These are phyloP conservation scores for Paracorniculantispora psalliotae DNA, from an alignment of 2,329 filamentous ascomycete species.

Conservation along the genomic window DNA sequence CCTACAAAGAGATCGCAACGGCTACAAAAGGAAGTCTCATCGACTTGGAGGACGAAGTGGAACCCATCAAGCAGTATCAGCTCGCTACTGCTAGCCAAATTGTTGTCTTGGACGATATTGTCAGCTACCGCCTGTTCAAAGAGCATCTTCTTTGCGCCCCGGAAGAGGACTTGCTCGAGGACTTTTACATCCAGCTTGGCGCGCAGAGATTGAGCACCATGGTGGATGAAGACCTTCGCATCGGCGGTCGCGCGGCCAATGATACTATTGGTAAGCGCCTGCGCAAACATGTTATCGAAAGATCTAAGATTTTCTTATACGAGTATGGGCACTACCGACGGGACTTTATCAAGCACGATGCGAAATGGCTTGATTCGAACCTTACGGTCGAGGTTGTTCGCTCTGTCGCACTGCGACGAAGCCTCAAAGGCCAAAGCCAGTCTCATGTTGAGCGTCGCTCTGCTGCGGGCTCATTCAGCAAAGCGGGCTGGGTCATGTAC, in stretches of 20 bases:
- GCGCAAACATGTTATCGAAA: slow-evolving; percentile 77
- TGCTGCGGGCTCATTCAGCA: slow-evolving; percentile 57
- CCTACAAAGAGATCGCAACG: slow-evolving; percentile 66
- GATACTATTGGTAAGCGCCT: slow-evolving; percentile 65
- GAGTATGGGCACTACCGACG: slow-evolving; percentile 64
- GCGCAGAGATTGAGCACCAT: slow-evolving; percentile 69
- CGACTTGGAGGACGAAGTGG: slow-evolving; percentile 55
- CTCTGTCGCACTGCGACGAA: slow-evolving; percentile 70
- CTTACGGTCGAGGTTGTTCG: slow-evolving; percentile 73
- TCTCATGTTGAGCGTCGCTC: slow-evolving; percentile 70
- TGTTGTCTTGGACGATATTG: slow-evolving; percentile 81
- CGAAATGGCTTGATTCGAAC: slow-evolving; percentile 85
- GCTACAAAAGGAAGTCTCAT: slow-evolving; percentile 40
- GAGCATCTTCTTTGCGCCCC: slow-evolving; percentile 79
- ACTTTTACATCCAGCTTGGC: slow-evolving; percentile 78
- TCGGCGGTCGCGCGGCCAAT: slow-evolving; percentile 62
- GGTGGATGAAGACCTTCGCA: slow-evolving; percentile 71
- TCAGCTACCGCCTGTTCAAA: slow-evolving; percentile 84
- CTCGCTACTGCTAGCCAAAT: slow-evolving; percentile 68
- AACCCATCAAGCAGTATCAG: slow-evolving; percentile 70
- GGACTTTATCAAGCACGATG: slow-evolving; percentile 79
- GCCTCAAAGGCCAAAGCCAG: slow-evolving; percentile 65
- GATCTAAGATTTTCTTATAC: slow-evolving; percentile 84
- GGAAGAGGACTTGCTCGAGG: slow-evolving; percentile 80
- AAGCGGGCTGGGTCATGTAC: slow-evolving; percentile 62